These are phyloP conservation scores for Fusarium brachygibbosum DNA, from an alignment of 2,329 filamentous ascomycete genomes.

Conservation along the genomic window DNA sequence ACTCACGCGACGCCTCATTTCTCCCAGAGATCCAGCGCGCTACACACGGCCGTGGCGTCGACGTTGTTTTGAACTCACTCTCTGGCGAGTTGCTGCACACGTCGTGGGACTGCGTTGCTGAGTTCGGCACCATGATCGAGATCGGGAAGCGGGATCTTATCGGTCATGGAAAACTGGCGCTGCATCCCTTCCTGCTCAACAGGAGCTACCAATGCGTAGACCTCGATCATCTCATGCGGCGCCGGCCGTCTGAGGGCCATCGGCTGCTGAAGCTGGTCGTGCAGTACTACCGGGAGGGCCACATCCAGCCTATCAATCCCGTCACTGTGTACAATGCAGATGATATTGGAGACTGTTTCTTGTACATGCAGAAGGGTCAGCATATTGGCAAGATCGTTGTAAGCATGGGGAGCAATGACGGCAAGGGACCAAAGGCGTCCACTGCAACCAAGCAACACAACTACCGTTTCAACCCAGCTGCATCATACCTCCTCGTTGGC, in stretches of 20 bases:
- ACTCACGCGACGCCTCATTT: constrained; percentile 1
- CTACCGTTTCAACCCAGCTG: constrained; percentile 6
- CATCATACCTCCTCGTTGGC: constrained; percentile 46
- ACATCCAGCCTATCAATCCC: constrained; percentile 11
- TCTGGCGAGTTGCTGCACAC: not conserved
- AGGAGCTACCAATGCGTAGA: constrained; percentile 3
- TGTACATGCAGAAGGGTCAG: constrained; percentile 15
- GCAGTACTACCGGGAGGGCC: constrained; percentile 5
- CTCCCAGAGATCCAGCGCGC: constrained; percentile 5
- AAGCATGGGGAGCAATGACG: not conserved
- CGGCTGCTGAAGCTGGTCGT: constrained; percentile 6
- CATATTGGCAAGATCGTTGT: constrained; percentile 25
- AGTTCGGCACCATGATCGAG: constrained; percentile 18
- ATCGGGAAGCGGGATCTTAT: constrained; percentile 12
- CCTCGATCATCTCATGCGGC: constrained; percentile 7
- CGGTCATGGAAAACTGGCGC: not conserved
- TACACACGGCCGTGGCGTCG: constrained; percentile 4
- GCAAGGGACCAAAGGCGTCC: constrained; percentile 1
- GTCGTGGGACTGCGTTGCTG: constrained; percentile 14
- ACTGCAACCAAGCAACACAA: not conserved
- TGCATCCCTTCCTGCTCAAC: constrained; percentile 12
- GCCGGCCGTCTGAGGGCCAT: constrained; percentile 6
- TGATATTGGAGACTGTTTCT: constrained; percentile 15
- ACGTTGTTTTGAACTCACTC: constrained; percentile 10
- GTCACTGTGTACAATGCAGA: constrained; percentile 4